phyloP scores from a whole-genome alignment of 768 basidiomycete genomes.

The Suillus subalutaceus region DNA sequence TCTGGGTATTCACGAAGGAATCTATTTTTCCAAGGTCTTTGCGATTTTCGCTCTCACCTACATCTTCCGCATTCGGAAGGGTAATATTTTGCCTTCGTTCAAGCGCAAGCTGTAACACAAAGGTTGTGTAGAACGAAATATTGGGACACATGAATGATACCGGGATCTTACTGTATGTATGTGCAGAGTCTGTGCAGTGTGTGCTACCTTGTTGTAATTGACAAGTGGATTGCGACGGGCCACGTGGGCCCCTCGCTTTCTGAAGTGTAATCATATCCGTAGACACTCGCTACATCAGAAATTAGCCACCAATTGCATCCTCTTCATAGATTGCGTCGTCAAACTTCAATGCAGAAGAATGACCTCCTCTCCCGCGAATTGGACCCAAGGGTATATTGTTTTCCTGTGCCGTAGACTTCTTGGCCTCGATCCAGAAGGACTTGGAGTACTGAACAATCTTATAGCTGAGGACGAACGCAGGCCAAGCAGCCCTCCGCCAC shows the following conservation, averaged over 20 bases:
- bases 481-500: slow-evolving; percentile 25
- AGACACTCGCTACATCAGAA: neutral
- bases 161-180: neutral
- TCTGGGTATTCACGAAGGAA: neutral
- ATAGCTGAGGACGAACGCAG: slow-evolving; percentile 12
- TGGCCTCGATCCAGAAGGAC: neutral
- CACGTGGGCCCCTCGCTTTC: neutral
- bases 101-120: neutral
- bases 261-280: neutral
- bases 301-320: neutral
- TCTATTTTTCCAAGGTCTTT: slow-evolving; percentile 22
- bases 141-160: neutral
- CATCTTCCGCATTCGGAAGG: slow-evolving; percentile 31
- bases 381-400: neutral
- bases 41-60: slow-evolving; percentile 34
- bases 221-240: neutral
- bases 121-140: neutral
- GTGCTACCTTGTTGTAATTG: neutral
- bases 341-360: neutral
- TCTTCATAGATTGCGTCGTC: neutral
- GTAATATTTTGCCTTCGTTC: slow-evolving; percentile 10
- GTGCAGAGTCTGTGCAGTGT: neutral
- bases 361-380: fast-evolving
- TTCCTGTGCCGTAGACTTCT: neutral
- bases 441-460: neutral